Conservation (phyloP, 2,329 filamentous ascomycete species). For the Endocalyx cinctus region DNA sequence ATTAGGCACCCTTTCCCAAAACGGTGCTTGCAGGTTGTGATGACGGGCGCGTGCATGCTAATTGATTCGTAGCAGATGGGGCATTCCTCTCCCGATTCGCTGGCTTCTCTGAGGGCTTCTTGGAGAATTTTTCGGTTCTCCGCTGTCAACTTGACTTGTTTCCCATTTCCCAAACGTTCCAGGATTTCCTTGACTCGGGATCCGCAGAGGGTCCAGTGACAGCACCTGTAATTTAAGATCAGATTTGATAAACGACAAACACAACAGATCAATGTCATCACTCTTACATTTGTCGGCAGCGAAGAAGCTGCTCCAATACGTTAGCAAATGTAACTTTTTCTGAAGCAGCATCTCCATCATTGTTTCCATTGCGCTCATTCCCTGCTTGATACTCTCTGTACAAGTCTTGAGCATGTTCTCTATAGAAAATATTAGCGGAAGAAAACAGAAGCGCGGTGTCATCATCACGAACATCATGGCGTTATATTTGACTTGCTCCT, state of each 20-base stretch:
- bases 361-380: constrained; percentile 33
- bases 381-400: constrained; percentile 54
- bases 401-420: constrained; percentile 68
- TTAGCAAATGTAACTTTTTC: constrained; percentile 58
- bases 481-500: constrained; percentile 75
- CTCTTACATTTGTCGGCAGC: constrained; percentile 67
- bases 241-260: constrained; percentile 15
- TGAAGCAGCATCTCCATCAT: too few relatives aligned
- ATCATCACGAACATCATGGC: constrained; percentile 59
- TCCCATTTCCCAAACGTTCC: constrained; percentile 61
- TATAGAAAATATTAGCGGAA: constrained; percentile 29
- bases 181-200: constrained; percentile 70
- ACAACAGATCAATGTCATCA: constrained; percentile 11
- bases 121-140: constrained; percentile 71
- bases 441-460: constrained; percentile 4
- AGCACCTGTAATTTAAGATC: constrained; percentile 50
- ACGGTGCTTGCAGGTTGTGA: constrained; percentile 78
- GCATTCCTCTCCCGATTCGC: constrained; percentile 80
- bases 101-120: constrained; percentile 68
- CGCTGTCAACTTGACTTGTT: constrained; percentile 63
- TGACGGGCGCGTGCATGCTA: constrained; percentile 59
- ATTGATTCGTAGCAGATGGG: constrained; percentile 73
- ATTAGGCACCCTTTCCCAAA: constrained; percentile 74
- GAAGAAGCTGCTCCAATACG: constrained; percentile 75
- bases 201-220: constrained; percentile 81